A percentile compares a stretch with the other conserved stretches of the same genome.
phyloP scores from a whole-genome alignment of 352 stramenopile genomes.

The Pythium brassicae region DNA sequence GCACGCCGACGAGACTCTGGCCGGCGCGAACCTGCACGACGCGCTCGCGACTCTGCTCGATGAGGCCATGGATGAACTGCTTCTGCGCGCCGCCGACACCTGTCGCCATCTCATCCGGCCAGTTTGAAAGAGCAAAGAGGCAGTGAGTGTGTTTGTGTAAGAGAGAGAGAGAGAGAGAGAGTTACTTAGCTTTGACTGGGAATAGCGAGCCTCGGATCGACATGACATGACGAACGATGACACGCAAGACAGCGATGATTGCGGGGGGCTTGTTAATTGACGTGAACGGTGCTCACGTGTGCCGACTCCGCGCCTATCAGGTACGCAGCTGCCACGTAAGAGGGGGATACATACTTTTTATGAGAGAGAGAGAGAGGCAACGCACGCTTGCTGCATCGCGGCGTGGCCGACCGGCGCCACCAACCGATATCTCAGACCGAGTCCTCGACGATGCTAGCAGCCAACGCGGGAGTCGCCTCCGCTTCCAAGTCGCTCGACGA shows the following conservation, averaged over 20 bases:
- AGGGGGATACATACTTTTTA: conserved; percentile 15
- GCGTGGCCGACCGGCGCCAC: background rate
- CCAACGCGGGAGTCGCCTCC: conserved; percentile 22
- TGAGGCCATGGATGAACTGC: conserved; percentile 48
- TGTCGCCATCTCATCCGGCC: background rate
- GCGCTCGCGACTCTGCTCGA: conserved; percentile 56
- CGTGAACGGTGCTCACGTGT: no score
- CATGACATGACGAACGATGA: no score
- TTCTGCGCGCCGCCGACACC: conserved; percentile 21
- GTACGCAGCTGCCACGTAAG: background rate
- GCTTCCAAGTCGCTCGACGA: conserved; percentile 21
- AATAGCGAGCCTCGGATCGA: no score
- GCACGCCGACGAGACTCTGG: conserved; percentile 34
- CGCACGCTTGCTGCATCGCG: background rate
- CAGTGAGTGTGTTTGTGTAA: no score
- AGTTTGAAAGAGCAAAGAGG: no score
- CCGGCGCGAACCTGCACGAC: conserved; percentile 52
- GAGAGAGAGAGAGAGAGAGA: background rate
- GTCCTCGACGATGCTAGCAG: conserved; percentile 48
- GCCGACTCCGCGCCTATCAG: background rate
- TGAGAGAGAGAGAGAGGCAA: background rate
- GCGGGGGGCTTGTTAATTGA: no score
- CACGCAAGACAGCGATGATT: no score
- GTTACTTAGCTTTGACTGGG: no score
- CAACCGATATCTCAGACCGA: conserved; percentile 49